Conservation (phyloP, 257 asterid genomes). For the Solanum tarijense region DNA sequence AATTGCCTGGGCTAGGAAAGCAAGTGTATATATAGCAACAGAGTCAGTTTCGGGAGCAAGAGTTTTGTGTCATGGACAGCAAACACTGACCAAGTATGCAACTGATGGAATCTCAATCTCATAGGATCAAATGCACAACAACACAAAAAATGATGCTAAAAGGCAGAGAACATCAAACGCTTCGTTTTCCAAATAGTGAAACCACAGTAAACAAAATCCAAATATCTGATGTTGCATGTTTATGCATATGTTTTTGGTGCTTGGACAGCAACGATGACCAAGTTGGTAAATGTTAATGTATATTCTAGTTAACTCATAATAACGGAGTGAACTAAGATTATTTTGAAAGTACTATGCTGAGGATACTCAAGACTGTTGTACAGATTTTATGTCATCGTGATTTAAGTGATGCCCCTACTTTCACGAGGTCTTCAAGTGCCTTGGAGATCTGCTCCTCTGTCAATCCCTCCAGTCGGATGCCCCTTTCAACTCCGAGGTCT, state of each 20-base stretch:
- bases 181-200: background rate
- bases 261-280: background rate
- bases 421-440: constrained; percentile 69
- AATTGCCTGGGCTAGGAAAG: background rate
- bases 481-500: constrained; percentile 78
- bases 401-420: constrained; percentile 47
- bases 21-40: background rate
- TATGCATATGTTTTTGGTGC: background rate
- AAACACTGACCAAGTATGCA: background rate
- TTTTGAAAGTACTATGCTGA: background rate
- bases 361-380: background rate
- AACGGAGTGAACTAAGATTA: background rate
- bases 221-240: background rate
- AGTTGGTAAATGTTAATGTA: background rate
- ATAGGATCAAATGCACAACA: background rate
- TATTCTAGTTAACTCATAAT: background rate
- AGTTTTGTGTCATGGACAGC: background rate
- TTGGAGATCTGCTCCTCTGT: constrained; percentile 63
- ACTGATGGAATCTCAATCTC: background rate
- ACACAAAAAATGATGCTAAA: background rate
- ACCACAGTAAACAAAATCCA: background rate
- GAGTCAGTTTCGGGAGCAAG: background rate
- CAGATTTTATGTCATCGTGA: background rate
- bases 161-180: too few relatives aligned
- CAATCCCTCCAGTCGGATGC: constrained; percentile 59